Percentiles rank a stretch among this genome's conserved stretches.
Evolutionary conservation across 306 rosid genomes (phyloP).

Genomic region (Mimosa pudica): DNA sequence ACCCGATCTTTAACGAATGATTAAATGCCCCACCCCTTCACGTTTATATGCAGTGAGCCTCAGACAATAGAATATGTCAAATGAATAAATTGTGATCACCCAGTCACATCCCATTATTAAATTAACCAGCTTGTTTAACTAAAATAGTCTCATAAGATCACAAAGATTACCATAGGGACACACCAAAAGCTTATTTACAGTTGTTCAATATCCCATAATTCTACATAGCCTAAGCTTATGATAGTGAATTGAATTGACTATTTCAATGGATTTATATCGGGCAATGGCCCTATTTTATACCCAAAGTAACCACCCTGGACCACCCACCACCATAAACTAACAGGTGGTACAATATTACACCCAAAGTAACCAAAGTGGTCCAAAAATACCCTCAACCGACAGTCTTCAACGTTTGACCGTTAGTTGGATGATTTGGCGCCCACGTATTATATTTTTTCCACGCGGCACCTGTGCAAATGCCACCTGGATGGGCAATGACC

Average conservation of each 20-base stretch:
- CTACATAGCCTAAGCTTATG: conserved; percentile 17
- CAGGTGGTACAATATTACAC: no score
- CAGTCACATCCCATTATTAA: neutral
- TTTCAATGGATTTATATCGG: neutral
- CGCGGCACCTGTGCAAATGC: no score
- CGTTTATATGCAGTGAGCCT: neutral
- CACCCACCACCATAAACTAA: no score
- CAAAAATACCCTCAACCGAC: no score
- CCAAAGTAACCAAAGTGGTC: no score
- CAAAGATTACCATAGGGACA: neutral
- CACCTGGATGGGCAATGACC: no score
- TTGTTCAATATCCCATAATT: neutral
- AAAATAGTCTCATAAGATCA: neutral
- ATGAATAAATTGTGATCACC: neutral
- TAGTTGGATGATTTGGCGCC: no score
- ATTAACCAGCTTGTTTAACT: neutral
- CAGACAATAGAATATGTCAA: neutral
- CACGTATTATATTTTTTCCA: no score
- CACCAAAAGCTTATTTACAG: neutral
- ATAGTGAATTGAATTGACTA: neutral
- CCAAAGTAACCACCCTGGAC: no score
- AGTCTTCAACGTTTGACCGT: no score
- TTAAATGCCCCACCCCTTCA: neutral
- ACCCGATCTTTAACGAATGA: neutral
- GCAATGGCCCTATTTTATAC: no score